Conservation (phyloP, 768 basidiomycete species). For the Pilatotrama ljubarskyi region DNA sequence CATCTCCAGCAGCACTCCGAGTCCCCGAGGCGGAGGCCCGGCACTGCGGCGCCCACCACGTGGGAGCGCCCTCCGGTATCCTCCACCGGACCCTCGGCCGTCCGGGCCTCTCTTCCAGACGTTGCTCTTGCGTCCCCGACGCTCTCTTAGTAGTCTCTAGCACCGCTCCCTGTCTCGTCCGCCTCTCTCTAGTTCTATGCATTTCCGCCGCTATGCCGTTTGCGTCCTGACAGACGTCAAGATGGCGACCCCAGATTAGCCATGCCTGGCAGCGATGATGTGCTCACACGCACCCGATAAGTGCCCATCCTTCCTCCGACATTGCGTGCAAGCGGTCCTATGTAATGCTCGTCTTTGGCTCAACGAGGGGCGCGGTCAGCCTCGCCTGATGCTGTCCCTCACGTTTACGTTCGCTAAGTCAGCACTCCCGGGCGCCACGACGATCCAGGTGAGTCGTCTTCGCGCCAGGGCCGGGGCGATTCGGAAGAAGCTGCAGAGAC, state of each 20-base stretch:
- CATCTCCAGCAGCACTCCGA: neutral
- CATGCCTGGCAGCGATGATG: slow-evolving; percentile 5
- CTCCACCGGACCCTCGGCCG: neutral
- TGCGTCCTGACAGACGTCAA: neutral
- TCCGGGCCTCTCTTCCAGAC: neutral
- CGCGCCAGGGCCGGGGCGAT: neutral
- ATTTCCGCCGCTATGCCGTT: neutral
- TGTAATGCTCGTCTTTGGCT: neutral
- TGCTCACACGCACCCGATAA: slow-evolving; percentile 21
- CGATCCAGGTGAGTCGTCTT: slow-evolving; percentile 9
- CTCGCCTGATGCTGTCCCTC: slow-evolving; percentile 5
- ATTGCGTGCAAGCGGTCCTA: slow-evolving; percentile 6
- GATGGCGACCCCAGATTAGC: slow-evolving; percentile 6
- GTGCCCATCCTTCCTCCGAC: slow-evolving; percentile 17
- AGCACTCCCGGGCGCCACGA: neutral
- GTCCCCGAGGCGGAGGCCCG: neutral
- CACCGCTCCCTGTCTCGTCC: neutral
- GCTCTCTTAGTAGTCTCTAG: no score
- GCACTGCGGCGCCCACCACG: slow-evolving; percentile 1
- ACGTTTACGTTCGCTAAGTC: neutral
- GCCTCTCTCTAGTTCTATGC: neutral
- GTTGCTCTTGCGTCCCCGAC: neutral
- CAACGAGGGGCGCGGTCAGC: neutral
- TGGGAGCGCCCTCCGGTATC: slow-evolving; percentile 9
- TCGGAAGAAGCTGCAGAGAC: slow-evolving; percentile 10